phyloP scores from a whole-genome alignment of 1,139 yeast species.

The Zygosaccharomyces sapae region DNA sequence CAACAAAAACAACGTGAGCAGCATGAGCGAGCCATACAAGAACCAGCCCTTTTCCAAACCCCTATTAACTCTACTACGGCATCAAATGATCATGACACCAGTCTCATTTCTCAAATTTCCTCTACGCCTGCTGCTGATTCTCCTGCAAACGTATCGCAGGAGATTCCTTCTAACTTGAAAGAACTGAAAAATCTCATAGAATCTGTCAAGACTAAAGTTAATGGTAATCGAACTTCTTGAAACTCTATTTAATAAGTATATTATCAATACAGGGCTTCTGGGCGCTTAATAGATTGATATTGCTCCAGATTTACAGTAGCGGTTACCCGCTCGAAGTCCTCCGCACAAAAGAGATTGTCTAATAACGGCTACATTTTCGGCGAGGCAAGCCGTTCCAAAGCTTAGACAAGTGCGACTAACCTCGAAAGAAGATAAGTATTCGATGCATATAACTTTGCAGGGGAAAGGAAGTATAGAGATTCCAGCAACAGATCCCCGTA shows the following conservation, averaged over 20 bases:
- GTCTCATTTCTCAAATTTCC: not conserved
- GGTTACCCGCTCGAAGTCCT: constrained; percentile 2
- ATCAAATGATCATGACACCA: constrained; percentile 5
- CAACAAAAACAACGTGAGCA: not conserved
- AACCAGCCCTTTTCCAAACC: constrained; percentile 21
- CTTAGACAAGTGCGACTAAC: not conserved
- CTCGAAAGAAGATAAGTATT: not conserved
- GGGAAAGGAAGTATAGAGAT: not conserved
- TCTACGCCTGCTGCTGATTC: not conserved
- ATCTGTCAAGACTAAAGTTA: constrained; percentile 30
- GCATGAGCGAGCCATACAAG: constrained; percentile 5
- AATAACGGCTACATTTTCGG: constrained; percentile 1
- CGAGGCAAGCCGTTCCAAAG: constrained; percentile 1
- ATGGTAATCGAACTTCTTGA: not conserved
- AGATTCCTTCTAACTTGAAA: constrained; percentile 18
- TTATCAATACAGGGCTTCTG: no score
- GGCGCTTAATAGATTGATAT: not conserved
- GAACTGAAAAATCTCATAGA: constrained; percentile 31
- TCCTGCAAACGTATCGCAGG: constrained; percentile 1
- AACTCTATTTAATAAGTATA: no score
- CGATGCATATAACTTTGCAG: not conserved
- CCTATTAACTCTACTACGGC: constrained; percentile 18
- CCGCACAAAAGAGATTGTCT: constrained; percentile 1
- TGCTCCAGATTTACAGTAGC: not conserved
- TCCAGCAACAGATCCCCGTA: not conserved